Evolutionary conservation across 1,284 basidiomycete species (phyloP).

Genomic region (Vanrija pseudolonga): DNA sequence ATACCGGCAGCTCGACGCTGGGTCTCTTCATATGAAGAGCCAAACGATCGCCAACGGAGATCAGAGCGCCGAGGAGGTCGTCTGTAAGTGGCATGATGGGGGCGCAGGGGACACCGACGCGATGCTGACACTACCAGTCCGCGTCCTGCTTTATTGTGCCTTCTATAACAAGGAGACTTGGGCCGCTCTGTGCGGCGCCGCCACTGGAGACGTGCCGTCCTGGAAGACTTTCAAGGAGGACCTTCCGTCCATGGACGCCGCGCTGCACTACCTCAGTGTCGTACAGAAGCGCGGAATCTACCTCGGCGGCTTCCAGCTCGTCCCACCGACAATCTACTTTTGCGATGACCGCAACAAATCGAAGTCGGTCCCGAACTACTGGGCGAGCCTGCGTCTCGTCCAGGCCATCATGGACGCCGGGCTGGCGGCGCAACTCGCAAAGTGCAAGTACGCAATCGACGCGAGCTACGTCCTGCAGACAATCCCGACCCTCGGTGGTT

Average conservation of each 20-base stretch:
- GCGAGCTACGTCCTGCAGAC: constrained; percentile 24
- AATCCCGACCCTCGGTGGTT: constrained; percentile 29
- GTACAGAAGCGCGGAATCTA: constrained; percentile 22
- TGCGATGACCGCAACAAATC: constrained; percentile 6
- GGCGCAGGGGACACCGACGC: no score
- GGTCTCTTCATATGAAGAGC: constrained; percentile 6
- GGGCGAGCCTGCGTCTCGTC: constrained; percentile 26
- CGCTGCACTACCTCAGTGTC: constrained; percentile 18
- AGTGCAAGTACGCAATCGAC: constrained; percentile 28
- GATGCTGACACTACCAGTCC: constrained; percentile 18
- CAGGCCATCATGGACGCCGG: constrained; percentile 25
- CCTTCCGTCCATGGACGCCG: constrained; percentile 20
- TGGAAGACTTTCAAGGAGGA: constrained; percentile 17
- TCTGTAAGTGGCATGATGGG: constrained; percentile 21
- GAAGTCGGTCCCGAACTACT: constrained; percentile 20
- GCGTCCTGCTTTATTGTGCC: constrained; percentile 27
- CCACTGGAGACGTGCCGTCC: constrained; percentile 15
- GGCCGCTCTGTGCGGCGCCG: constrained; percentile 14
- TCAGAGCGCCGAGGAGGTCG: constrained; percentile 25
- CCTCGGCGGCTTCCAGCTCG: constrained; percentile 29
- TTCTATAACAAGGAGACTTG: constrained; percentile 30
- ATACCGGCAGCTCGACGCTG: constrained; percentile 28
- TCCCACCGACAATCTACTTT: constrained; percentile 34
- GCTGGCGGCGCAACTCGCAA: constrained; percentile 10
- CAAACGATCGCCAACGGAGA: constrained; percentile 24